phyloP scores from a whole-genome alignment of 169 alveolate genomes.

The Eimeria zaria region DNA sequence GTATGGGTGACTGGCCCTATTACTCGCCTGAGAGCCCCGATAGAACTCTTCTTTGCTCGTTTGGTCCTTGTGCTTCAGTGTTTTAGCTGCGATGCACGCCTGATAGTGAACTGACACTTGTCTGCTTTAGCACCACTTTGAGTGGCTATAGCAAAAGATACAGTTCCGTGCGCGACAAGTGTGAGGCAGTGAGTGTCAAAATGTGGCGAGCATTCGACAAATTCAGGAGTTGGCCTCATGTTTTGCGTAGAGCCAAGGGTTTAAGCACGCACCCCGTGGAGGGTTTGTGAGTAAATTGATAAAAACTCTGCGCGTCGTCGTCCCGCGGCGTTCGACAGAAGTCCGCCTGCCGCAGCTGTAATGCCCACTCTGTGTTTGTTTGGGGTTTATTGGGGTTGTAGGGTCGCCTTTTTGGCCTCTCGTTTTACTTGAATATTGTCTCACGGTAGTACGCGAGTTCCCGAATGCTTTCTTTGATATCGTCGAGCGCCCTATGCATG shows the following conservation, averaged over 20 bases:
- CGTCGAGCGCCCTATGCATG: constrained; percentile 92
- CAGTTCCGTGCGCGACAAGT: background rate
- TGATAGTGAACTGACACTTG: background rate
- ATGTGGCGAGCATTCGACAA: background rate
- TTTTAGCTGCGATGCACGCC: background rate
- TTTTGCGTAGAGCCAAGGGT: background rate
- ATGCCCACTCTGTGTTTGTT: background rate
- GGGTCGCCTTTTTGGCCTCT: background rate
- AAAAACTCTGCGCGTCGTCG: background rate
- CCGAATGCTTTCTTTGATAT: constrained; percentile 91
- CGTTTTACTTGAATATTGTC: background rate
- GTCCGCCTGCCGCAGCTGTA: background rate
- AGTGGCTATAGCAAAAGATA: background rate
- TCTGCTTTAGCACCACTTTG: background rate
- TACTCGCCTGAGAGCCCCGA: background rate
- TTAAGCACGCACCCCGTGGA: background rate
- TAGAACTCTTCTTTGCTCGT: background rate
- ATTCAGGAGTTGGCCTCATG: constrained; percentile 3
- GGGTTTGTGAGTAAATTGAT: background rate
- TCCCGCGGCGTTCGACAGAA: background rate
- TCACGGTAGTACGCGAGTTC: constrained; percentile 89
- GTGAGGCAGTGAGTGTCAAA: background rate
- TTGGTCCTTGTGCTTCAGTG: background rate
- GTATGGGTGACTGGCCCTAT: background rate
- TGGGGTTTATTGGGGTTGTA: background rate